These are phyloP conservation scores for Xylariaceae sp. DNA, from an alignment of 2,329 filamentous ascomycete species.

Conservation along the genomic window DNA sequence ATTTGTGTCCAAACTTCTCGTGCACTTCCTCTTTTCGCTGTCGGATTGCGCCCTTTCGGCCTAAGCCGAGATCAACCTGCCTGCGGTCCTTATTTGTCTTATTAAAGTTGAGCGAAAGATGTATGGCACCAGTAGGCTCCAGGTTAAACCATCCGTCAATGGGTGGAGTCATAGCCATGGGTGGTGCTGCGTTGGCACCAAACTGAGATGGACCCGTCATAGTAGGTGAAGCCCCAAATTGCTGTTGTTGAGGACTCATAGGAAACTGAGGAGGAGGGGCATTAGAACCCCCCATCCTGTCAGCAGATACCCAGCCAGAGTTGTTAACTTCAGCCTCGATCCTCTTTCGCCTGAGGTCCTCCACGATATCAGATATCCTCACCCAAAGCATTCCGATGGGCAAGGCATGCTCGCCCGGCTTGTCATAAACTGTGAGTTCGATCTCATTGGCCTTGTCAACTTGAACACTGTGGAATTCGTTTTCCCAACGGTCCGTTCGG, in stretches of 20 bases:
- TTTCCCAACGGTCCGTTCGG: constrained; percentile 87
- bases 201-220: constrained; percentile 48
- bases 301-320: constrained; percentile 95
- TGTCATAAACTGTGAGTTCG: constrained; percentile 97
- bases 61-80: constrained; percentile 86
- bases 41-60: constrained; percentile 93
- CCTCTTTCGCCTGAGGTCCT: constrained; percentile 96
- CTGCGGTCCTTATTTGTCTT: constrained; percentile 87
- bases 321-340: constrained; percentile 95
- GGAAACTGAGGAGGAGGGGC: constrained; percentile 63
- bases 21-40: constrained; percentile 98
- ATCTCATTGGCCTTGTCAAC: constrained; percentile 99
- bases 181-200: constrained; percentile 53
- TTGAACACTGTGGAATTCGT: constrained; percentile 88
- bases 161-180: constrained; percentile 59
- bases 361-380: constrained; percentile 93
- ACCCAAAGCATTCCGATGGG: constrained; percentile 97
- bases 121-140: constrained; percentile 91
- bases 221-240: constrained; percentile 51
- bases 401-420: constrained; percentile 85
- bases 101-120: constrained; percentile 88
- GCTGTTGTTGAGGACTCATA: constrained; percentile 57
- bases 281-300: constrained; percentile 75
- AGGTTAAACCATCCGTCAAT: constrained; percentile 98
- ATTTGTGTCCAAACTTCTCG: constrained; percentile 99